phyloP scores from a whole-genome alignment of 75 land plant genomes.

The Picea sitchensis region DNA sequence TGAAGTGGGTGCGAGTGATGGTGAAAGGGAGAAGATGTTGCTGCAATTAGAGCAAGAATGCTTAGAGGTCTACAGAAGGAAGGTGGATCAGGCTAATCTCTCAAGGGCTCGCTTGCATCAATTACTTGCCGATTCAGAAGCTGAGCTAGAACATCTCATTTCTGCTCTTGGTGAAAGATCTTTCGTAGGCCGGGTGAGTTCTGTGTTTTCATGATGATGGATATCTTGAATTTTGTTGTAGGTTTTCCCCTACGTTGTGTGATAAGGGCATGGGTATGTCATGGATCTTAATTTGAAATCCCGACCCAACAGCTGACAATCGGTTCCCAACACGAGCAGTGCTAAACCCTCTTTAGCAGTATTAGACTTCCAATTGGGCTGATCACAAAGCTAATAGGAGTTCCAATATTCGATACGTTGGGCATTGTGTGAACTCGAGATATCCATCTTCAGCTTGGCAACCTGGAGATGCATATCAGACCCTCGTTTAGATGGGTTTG shows the following conservation, averaged over 20 bases:
- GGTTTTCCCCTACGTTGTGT: slow-evolving; percentile 8
- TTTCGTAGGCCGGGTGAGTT: slow-evolving; percentile 48
- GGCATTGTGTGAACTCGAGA: too few species aligned
- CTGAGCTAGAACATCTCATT: slow-evolving; percentile 76
- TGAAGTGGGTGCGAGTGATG: slow-evolving; percentile 76
- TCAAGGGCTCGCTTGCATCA: slow-evolving; percentile 64
- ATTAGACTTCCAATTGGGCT: background rate
- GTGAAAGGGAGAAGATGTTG: slow-evolving; percentile 59
- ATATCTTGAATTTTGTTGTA: slow-evolving; percentile 23
- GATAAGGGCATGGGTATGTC: background rate
- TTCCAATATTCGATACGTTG: background rate
- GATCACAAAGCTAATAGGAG: background rate
- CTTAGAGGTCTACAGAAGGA: slow-evolving; percentile 65
- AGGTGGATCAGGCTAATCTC: slow-evolving; percentile 71
- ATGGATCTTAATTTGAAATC: background rate
- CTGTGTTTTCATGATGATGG: slow-evolving; percentile 9
- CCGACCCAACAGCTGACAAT: background rate
- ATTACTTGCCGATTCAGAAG: slow-evolving; percentile 69
- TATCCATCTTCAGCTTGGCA: too few species aligned
- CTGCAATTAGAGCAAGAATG: slow-evolving; percentile 77
- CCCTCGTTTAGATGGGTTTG: too few species aligned
- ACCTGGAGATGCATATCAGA: too few species aligned
- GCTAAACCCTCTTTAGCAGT: background rate
- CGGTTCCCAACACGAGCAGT: background rate
- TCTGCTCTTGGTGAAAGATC: slow-evolving; percentile 87